Base-by-base conservation (phyloP, 768 basidiomycete genomes). In the Suillus discolor region DNA sequence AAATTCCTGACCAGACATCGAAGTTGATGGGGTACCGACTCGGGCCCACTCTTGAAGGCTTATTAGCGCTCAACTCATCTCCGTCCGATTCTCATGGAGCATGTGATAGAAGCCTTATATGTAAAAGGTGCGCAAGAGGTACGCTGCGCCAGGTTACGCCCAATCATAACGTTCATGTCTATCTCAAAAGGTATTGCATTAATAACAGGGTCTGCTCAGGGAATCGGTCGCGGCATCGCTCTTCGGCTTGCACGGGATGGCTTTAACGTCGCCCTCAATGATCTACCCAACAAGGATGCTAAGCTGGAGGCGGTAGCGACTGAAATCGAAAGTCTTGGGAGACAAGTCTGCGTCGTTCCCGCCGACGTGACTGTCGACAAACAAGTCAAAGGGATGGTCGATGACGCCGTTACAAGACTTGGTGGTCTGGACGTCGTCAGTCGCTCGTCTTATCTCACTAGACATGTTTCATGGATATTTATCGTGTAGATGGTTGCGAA, bases 201-300 rank as follows among this genome's bases (percentile, higher is more conserved):
- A 47, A 67, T 72, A 55, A 72, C 71, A 16, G 71, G 71, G 42
- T 63, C 69, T 59, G 71, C 64, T 5, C 71, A 65, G 36, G 71
- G 65, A 16, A 75, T 76, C 11, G 74, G 75, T 3, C 65, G 71
- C 8, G 61, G 62, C 31, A 72, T 75, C 38, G 73, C 75, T 16
- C 66, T 76, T 7, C 65, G 69, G 6, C 71, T 76, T 16, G 75
- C 75, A 9, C 63, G 62, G 5, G 75, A 76, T 57, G 74, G 75
- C 3, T 72, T 68, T 49, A 67, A 74, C 54, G 45, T 76, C 6
- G 73, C 68, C 4, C 54, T 55, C 34, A 55, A 55, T 36, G 54
- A 55, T 36, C 6, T 55, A n/a, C 38, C 47, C 53, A 25, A 41
- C 45, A 64, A 68, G 41, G 41, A 57, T 13, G 36, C 16, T 11